Evolutionary conservation across 2,329 filamentous ascomycete species (phyloP).

Genomic region (Aureobasidium namibiae): DNA sequence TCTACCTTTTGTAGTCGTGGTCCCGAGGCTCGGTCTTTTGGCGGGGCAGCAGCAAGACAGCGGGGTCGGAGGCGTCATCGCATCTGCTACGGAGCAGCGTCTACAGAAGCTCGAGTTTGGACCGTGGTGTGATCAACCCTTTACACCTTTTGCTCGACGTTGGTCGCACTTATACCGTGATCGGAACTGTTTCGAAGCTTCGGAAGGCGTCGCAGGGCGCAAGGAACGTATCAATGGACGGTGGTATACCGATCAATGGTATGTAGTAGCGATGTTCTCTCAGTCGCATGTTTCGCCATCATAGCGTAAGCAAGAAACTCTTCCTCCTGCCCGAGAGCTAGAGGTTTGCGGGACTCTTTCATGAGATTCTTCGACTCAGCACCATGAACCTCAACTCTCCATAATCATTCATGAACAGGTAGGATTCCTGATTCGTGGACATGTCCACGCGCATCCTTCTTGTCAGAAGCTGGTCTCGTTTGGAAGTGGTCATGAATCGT

Average conservation of each 20-base stretch:
- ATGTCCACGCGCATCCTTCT: too few species aligned
- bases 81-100: neutral
- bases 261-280: neutral
- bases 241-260: neutral
- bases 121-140: neutral
- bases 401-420: too few species aligned
- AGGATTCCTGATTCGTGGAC: too few species aligned
- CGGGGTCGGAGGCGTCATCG: neutral
- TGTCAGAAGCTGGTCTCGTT: too few species aligned
- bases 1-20: neutral
- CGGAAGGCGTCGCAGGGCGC: neutral
- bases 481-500: too few species aligned
- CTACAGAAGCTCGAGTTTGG: neutral
- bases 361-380: neutral
- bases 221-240: neutral
- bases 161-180: neutral
- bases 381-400: neutral
- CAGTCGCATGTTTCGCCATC: neutral
- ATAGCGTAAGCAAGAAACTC: neutral
- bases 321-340: conserved; percentile 1
- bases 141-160: neutral
- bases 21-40: conserved; percentile 5
- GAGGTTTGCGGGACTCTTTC: neutral
- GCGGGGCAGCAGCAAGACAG: neutral
- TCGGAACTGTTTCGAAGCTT: neutral